Conservation (phyloP, 2,329 filamentous ascomycete species). For the Tricladium varicosporioides region DNA sequence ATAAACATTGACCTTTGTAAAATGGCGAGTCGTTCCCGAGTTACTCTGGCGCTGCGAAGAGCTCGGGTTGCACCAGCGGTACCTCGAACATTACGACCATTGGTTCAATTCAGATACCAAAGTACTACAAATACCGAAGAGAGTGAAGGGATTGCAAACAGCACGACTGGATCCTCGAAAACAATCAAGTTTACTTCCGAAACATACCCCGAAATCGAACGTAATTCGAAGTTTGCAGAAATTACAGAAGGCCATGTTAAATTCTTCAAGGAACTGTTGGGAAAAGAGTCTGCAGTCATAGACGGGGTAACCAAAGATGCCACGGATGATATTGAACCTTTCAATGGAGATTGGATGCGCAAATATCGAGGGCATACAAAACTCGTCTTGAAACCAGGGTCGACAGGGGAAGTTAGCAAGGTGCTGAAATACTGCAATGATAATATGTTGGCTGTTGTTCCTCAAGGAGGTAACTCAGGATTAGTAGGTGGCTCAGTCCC, state of each 20-base stretch:
- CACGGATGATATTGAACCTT: conserved; percentile 79
- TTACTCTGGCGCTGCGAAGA: conserved; percentile 27
- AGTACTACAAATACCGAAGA: conserved; percentile 32
- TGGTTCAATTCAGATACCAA: conserved; percentile 28
- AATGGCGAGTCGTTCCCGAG: conserved; percentile 30
- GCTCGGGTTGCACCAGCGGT: conserved; percentile 20
- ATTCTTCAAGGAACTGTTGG: conserved; percentile 79
- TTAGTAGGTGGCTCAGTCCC: conserved; percentile 94
- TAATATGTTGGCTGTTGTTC: conserved; percentile 86
- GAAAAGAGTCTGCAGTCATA: conserved; percentile 74
- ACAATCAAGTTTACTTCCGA: conserved; percentile 77
- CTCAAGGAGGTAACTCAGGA: conserved; percentile 95
- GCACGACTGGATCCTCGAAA: conserved; percentile 35
- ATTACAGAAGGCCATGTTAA: conserved; percentile 77
- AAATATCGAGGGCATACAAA: conserved; percentile 92
- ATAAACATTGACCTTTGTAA: conserved; percentile 1
- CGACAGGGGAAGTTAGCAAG: conserved; percentile 84
- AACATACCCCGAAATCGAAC: conserved; percentile 78
- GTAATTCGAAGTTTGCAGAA: conserved; percentile 71
- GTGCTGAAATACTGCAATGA: conserved; percentile 95
- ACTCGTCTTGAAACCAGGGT: conserved; percentile 81
- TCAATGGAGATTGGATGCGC: conserved; percentile 98
- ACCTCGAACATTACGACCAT: conserved; percentile 20
- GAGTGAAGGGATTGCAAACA: conserved; percentile 28
- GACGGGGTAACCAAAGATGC: conserved; percentile 77